phyloP scores from a whole-genome alignment of 106 monocot species.

The Platanthera zijinensis region DNA sequence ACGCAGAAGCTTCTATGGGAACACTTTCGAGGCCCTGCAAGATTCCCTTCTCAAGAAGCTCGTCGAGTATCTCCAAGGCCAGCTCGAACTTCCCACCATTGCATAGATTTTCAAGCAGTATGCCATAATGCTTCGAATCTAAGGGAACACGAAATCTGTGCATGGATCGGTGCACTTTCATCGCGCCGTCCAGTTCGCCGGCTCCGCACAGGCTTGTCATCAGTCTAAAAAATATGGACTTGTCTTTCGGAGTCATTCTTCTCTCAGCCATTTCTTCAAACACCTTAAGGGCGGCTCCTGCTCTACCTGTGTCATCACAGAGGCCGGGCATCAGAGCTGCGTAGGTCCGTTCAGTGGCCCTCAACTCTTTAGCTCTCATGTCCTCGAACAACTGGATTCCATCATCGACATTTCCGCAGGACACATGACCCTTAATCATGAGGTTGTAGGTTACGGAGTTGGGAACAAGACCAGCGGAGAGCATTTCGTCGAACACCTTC shows the following conservation, averaged over 20 bases:
- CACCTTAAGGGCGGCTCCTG: conserved; percentile 42
- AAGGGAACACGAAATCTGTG: conserved; percentile 32
- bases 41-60: conserved; percentile 54
- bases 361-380: conserved; percentile 52
- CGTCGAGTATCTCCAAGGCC: conserved; percentile 57
- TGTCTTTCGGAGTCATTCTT: conserved; percentile 54
- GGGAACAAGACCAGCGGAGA: conserved; percentile 19
- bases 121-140: conserved; percentile 47
- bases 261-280: conserved; percentile 71
- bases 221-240: conserved; percentile 57
- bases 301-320: conserved; percentile 43
- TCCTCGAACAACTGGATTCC: conserved; percentile 52
- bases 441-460: conserved; percentile 70
- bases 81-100: conserved; percentile 32
- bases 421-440: conserved; percentile 81
- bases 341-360: conserved; percentile 58
- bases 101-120: conserved; percentile 67
- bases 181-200: conserved; percentile 50
- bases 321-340: conserved; percentile 74
- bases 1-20: conserved; percentile 48
- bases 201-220: conserved; percentile 47
- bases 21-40: conserved; percentile 31
- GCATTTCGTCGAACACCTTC: conserved; percentile 49
- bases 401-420: conserved; percentile 36
- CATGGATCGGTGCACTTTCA: conserved; percentile 45